phyloP scores from a whole-genome alignment of 1,139 yeast genomes.

The Hyphopichia fennica region DNA sequence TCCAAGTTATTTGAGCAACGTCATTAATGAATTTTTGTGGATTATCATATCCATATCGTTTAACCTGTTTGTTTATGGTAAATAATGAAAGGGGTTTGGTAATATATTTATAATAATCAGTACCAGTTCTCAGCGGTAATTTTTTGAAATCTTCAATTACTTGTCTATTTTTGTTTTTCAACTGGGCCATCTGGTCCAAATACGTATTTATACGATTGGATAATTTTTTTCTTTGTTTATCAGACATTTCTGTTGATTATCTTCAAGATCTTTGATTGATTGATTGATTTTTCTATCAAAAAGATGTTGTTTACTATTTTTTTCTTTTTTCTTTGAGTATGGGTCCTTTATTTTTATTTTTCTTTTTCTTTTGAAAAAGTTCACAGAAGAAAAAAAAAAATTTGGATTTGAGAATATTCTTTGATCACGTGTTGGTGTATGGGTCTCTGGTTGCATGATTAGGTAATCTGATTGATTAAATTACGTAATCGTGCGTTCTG shows the following conservation, averaged over 20 bases:
- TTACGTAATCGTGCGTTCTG: too few relatives aligned
- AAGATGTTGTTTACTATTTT: neutral
- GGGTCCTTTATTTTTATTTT: neutral
- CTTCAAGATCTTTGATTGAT: constrained; percentile 1
- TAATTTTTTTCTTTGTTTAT: constrained; percentile 43
- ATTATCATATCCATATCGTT: constrained; percentile 51
- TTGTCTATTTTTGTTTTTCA: constrained; percentile 45
- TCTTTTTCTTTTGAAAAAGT: neutral
- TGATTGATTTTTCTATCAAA: neutral
- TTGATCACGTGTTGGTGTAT: too few relatives aligned
- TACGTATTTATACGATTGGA: constrained; percentile 37
- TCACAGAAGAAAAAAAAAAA: neutral
- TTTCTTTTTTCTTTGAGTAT: neutral
- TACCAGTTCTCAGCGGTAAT: constrained; percentile 52
- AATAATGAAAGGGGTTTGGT: constrained; percentile 45
- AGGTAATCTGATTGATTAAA: too few relatives aligned
- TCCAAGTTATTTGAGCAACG: constrained; percentile 83
- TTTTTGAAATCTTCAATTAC: constrained; percentile 51
- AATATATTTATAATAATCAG: constrained; percentile 47
- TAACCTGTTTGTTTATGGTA: constrained; percentile 42
- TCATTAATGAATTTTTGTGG: constrained; percentile 75
- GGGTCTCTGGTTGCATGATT: too few relatives aligned
- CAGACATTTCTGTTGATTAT: constrained; percentile 8
- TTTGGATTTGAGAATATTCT: too few relatives aligned
- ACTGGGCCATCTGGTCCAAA: constrained; percentile 42